Evolutionary conservation across 768 basidiomycete genomes (phyloP).

Genomic region (Candolleomyces efflorescens): DNA sequence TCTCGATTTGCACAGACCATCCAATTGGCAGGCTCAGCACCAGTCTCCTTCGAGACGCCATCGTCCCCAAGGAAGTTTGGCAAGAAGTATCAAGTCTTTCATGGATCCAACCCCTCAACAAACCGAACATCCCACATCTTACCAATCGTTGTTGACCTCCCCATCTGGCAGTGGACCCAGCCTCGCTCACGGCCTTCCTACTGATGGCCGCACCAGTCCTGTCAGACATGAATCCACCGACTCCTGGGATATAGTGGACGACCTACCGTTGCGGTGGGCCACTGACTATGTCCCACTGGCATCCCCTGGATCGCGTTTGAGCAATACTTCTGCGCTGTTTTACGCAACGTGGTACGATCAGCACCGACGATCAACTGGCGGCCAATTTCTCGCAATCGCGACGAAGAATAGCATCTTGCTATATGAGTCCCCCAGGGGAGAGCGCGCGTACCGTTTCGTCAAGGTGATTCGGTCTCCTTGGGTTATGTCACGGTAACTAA

Average conservation of each 20-base stretch:
- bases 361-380: constrained; percentile 36
- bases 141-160: constrained; percentile 30
- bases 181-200: constrained; percentile 8
- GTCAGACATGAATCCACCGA: constrained; percentile 35
- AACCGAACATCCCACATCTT: constrained; percentile 23
- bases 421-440: constrained; percentile 79
- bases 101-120: constrained; percentile 28
- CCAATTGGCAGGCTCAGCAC: constrained; percentile 46
- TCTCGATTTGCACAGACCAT: constrained; percentile 51
- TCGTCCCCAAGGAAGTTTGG: constrained; percentile 52
- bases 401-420: constrained; percentile 70
- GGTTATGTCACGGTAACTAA: not conserved
- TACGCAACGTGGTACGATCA: constrained; percentile 71
- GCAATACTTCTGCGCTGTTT: constrained; percentile 51
- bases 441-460: constrained; percentile 77
- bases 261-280: constrained; percentile 78
- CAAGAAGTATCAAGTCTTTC: constrained; percentile 60
- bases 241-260: constrained; percentile 73
- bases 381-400: constrained; percentile 66
- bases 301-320: constrained; percentile 56
- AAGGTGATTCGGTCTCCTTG: constrained; percentile 44
- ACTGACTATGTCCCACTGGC: constrained; percentile 83
- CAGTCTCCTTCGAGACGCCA: constrained; percentile 43
- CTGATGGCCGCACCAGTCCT: constrained; percentile 15
- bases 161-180: constrained; percentile 10